Base-by-base conservation (phyloP, 2,329 filamentous ascomycete genomes). In the Rhynchosporium secalis region DNA sequence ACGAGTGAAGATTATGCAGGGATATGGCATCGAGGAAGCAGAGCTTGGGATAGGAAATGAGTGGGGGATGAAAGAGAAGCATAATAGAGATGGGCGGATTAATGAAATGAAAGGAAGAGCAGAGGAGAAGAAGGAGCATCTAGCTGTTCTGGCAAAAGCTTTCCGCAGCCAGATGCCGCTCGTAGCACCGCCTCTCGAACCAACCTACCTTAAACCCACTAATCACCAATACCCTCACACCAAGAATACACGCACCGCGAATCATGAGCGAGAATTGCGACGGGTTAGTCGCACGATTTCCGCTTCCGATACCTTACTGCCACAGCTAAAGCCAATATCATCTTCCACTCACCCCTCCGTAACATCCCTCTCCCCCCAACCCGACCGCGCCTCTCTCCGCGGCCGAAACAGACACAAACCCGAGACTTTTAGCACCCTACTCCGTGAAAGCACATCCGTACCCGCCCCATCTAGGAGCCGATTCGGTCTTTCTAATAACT, bases 21-120 rank as follows among this genome's bases (percentile, higher is more conserved):
- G 67, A 1, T 72, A 72, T 38, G 41, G 58, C 6, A 72, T 72
- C 29, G 31, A 38, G 1, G 65, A 72, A 26, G 12, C 33, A 4
- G 70, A 72, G 54, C 60, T 72, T 0, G 58, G 61, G 36, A 65
- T 64, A 0, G 57, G 59, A 4, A 65, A 60, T 12, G 49, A 69
- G 0, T 58, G 54, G n/a, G 26, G 15, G 43, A 46, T 6, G 49
- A 64, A 66, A 26, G 68, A 68, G 41, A 65, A 63, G 0, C 61
- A 67, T 6, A 60, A 40, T 1, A 49, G 65, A 2, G 61, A 66
- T 3, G 58, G 47, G 28, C 3, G n/a, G 4, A 41, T 7, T 2
- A 54, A 61, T n/a, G 56, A 59, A 5, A 43, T 20, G 9, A 56
- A 31, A 43, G 40, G 28, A 10, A 56, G 43, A 10, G 33, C 6